Evolutionary conservation across 75 land plant species (phyloP).

Genomic region (Sequoia sempervirens): DNA sequence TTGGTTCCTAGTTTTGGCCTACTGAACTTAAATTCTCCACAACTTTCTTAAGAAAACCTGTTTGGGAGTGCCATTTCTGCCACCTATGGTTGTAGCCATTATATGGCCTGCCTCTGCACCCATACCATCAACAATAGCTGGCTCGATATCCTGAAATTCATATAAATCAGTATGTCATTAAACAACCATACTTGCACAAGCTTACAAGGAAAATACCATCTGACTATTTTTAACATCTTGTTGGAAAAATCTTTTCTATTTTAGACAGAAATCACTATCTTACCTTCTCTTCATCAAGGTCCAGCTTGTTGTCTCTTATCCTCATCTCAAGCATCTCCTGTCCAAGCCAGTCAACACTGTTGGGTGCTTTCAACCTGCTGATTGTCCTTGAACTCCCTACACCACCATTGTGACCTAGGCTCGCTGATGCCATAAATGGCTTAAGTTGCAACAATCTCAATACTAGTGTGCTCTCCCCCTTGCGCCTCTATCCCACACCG

Average conservation of each 20-base stretch:
- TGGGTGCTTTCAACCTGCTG: constrained; percentile 41
- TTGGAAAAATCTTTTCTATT: background rate
- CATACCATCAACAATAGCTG: constrained; percentile 13
- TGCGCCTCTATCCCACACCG: background rate
- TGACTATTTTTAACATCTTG: background rate
- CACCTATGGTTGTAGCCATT: constrained; percentile 77
- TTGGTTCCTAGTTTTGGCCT: background rate
- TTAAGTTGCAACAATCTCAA: background rate
- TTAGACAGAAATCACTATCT: constrained; percentile 8
- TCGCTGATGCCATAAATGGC: constrained; percentile 45
- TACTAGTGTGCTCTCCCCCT: constrained; percentile 3
- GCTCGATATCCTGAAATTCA: constrained; percentile 13
- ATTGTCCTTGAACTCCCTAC: constrained; percentile 44
- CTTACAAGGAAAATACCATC: background rate
- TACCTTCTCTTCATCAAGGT: constrained; percentile 67
- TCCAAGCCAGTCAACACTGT: constrained; percentile 78
- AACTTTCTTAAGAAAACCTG: constrained; percentile 50
- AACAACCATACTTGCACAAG: background rate
- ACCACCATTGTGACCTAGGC: constrained; percentile 46
- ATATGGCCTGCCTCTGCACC: constrained; percentile 89
- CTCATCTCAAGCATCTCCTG: constrained; percentile 91
- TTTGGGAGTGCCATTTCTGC: constrained; percentile 87
- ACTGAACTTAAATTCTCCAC: background rate
- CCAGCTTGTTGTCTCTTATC: constrained; percentile 60
- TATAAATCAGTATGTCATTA: background rate